Conservation (phyloP, 106 monocot species). For the Dactylorhiza incarnata region DNA sequence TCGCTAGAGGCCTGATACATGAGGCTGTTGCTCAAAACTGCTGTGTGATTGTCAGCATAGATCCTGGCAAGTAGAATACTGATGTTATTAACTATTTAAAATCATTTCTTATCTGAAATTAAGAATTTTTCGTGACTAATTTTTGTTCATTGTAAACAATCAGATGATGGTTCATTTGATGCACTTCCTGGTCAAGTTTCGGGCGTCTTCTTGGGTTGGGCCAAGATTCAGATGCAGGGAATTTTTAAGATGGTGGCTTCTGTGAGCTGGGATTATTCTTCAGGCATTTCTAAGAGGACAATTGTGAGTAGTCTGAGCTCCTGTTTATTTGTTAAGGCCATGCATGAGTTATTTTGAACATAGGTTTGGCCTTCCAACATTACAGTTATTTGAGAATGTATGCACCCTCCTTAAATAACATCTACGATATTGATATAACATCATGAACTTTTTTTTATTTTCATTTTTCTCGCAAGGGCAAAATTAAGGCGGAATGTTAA, state of each 20-base stretch:
- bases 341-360: too few species aligned
- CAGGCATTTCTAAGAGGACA: conserved; percentile 13
- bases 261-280: conserved; percentile 48
- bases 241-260: conserved; percentile 34
- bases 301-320: conserved; percentile 37
- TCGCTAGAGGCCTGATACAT: conserved; percentile 13
- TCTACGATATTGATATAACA: too few species aligned
- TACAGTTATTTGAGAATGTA: neutral
- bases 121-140: neutral
- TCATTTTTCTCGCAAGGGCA: too few species aligned
- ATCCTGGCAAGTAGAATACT: conserved; percentile 16
- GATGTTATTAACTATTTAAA: neutral
- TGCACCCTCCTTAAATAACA: too few species aligned
- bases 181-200: conserved; percentile 47
- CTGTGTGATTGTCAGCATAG: conserved; percentile 10
- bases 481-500: too few species aligned
- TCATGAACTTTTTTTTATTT: too few species aligned
- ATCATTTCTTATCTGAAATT: neutral
- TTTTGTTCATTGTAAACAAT: neutral
- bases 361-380: neutral
- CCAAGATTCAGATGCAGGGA: conserved; percentile 25
- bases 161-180: conserved; percentile 29
- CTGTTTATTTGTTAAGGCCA: too few species aligned
- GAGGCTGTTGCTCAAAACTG: conserved; percentile 9
- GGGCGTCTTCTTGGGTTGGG: conserved; percentile 67